phyloP scores from a whole-genome alignment of 2,329 filamentous ascomycete genomes.

The Hymenoscyphus occultus region DNA sequence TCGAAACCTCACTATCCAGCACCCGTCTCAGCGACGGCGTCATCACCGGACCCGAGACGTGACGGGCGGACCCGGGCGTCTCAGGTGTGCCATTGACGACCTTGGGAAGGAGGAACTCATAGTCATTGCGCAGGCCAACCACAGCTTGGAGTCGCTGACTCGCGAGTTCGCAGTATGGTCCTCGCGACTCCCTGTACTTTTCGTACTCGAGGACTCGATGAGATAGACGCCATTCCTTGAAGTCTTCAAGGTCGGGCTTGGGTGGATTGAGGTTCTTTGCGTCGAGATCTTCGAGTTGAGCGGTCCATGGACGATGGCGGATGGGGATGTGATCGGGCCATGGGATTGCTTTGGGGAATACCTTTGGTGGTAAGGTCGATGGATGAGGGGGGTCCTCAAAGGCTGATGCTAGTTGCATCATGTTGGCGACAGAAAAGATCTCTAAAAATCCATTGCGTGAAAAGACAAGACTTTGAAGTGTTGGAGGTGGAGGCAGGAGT shows the following conservation, averaged over 20 bases:
- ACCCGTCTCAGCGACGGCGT: not conserved
- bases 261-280: not conserved
- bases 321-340: slow-evolving; percentile 4
- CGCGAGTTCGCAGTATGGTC: not conserved
- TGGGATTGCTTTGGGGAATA: not conserved
- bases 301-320: not conserved
- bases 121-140: not conserved
- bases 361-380: not conserved
- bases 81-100: not conserved
- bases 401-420: not conserved
- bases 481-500: not conserved
- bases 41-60: not conserved
- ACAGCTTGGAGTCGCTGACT: slow-evolving; percentile 6
- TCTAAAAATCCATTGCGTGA: not conserved
- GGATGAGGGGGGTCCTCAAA: not conserved
- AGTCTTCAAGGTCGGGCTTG: not conserved
- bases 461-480: not conserved
- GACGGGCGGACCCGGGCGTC: not conserved
- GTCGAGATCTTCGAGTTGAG: not conserved
- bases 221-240: not conserved
- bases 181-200: not conserved
- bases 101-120: slow-evolving; percentile 2
- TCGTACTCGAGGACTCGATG: not conserved
- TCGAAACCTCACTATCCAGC: not conserved
- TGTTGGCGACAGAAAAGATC: not conserved